These are phyloP conservation scores for Ustilago esculenta DNA, from an alignment of 1,284 basidiomycete genomes.

Conservation along the genomic window DNA sequence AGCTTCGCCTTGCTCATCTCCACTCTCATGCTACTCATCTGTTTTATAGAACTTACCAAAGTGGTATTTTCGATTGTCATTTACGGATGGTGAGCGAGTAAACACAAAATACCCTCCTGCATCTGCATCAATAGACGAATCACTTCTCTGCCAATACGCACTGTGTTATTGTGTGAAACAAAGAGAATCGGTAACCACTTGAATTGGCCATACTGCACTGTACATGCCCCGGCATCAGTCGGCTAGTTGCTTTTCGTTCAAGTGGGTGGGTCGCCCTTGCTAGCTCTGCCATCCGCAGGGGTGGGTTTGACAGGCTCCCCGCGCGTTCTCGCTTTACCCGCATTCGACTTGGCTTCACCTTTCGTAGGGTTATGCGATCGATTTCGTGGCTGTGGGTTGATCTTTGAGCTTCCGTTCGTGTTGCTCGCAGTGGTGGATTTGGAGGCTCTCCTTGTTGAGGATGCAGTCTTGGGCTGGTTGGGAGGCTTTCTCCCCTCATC, in stretches of 20 bases:
- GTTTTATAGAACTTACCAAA: no score
- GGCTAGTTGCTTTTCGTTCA: background rate
- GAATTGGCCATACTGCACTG: no score
- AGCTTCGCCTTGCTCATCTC: background rate
- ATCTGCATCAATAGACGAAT: no score
- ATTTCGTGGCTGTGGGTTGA: background rate
- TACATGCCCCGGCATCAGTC: no score
- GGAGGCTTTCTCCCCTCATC: background rate
- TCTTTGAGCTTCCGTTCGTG: background rate
- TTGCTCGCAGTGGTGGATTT: background rate
- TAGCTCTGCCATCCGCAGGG: background rate
- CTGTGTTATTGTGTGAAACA: no score
- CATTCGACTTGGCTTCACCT: background rate
- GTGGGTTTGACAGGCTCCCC: slow-evolving; percentile 3
- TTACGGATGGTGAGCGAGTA: no score
- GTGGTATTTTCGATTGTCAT: no score
- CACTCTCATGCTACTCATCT: no score
- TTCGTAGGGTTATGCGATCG: background rate
- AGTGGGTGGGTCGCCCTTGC: background rate
- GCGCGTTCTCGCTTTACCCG: background rate
- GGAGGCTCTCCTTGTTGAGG: background rate
- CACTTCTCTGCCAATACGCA: no score
- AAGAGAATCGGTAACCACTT: no score
- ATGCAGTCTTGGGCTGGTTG: background rate
- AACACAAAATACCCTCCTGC: no score